These are phyloP conservation scores for Sphaceloma murrayae DNA, from an alignment of 2,329 filamentous ascomycete genomes.

Conservation along the genomic window DNA sequence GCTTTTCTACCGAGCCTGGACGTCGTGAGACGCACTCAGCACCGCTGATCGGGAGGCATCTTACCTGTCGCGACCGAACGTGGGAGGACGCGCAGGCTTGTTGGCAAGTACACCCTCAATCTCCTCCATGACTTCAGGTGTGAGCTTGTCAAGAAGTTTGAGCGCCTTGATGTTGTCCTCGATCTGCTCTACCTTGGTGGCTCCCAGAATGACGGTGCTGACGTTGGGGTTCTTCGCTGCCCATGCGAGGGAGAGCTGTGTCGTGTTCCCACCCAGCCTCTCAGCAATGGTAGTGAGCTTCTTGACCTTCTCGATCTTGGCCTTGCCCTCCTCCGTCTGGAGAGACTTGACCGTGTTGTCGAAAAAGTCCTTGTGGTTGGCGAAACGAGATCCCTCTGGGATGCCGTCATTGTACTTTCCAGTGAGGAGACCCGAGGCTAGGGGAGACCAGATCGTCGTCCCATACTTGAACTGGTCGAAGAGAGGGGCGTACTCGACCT, in stretches of 20 bases:
- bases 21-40: constrained; percentile 1
- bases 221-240: constrained; percentile 50
- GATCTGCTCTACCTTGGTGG: constrained; percentile 42
- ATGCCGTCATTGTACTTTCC: constrained; percentile 58
- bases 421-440: constrained; percentile 49
- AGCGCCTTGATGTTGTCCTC: constrained; percentile 41
- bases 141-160: constrained; percentile 33
- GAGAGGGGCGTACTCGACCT: constrained; percentile 51
- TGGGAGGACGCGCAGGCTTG: constrained; percentile 28
- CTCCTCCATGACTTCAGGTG: constrained; percentile 33
- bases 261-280: constrained; percentile 38
- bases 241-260: constrained; percentile 52
- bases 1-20: too few relatives aligned
- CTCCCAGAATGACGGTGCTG: constrained; percentile 47
- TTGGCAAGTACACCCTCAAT: constrained; percentile 38
- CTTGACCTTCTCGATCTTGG: constrained; percentile 50
- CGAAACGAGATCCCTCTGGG: constrained; percentile 51
- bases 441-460: constrained; percentile 48
- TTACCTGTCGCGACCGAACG: constrained; percentile 30
- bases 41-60: not conserved
- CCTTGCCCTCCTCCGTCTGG: constrained; percentile 41
- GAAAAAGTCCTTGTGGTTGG: constrained; percentile 49
- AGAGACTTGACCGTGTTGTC: constrained; percentile 46
- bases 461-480: constrained; percentile 50
- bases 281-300: constrained; percentile 43